Evolutionary conservation across 805 yeast species (phyloP).

Genomic region (Zygosaccharomyces lentus): DNA sequence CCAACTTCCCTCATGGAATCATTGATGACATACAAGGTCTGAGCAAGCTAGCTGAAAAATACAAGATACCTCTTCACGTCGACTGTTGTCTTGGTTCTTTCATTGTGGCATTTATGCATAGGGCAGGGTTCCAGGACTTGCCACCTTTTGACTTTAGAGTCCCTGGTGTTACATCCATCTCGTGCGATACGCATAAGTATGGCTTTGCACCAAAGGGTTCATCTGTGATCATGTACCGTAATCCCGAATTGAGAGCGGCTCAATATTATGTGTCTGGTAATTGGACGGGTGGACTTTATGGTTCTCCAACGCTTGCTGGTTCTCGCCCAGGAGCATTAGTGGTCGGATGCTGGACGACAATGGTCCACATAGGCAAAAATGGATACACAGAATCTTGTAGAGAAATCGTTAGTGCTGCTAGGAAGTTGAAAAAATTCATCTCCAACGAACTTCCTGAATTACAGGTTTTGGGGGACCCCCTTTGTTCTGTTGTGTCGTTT

Average conservation of each 20-base stretch:
- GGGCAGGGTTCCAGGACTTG: slow-evolving; percentile 46
- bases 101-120: slow-evolving; percentile 71
- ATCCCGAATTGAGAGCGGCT: slow-evolving; percentile 57
- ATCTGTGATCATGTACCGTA: slow-evolving; percentile 85
- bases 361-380: slow-evolving; percentile 74
- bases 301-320: slow-evolving; percentile 95
- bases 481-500: slow-evolving; percentile 78
- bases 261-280: slow-evolving; percentile 81
- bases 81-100: slow-evolving; percentile 96
- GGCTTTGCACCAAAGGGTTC: slow-evolving; percentile 99
- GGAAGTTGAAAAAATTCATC: slow-evolving; percentile 48
- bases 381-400: slow-evolving; percentile 70
- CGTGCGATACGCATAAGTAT: slow-evolving; percentile 99
- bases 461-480: slow-evolving; percentile 78
- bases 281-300: slow-evolving; percentile 95
- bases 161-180: slow-evolving; percentile 92
- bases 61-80: slow-evolving; percentile 85
- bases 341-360: slow-evolving; percentile 98
- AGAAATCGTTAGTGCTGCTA: slow-evolving; percentile 64
- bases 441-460: slow-evolving; percentile 50
- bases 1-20: slow-evolving; percentile 95
- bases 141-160: slow-evolving; percentile 75
- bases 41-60: slow-evolving; percentile 52
- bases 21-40: slow-evolving; percentile 80
- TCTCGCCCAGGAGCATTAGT: slow-evolving; percentile 95